Evolutionary conservation across 2,329 filamentous ascomycete species (phyloP).

Genomic region (Colletotrichum coccodes): DNA sequence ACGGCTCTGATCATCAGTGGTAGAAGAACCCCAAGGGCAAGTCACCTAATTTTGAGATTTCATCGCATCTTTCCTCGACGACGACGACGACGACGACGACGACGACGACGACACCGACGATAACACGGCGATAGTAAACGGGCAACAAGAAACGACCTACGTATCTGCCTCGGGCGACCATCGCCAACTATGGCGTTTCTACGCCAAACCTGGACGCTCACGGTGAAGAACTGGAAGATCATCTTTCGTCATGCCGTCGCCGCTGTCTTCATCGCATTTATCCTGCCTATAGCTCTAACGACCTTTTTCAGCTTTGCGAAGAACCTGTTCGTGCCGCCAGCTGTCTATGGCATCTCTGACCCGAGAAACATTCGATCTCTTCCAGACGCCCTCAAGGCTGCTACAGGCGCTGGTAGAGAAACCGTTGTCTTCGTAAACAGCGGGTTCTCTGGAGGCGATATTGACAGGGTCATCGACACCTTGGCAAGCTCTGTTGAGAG

Average conservation of each 20-base stretch:
- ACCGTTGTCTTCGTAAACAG: conserved; percentile 84
- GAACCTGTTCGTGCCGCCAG: conserved; percentile 84
- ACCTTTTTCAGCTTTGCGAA: conserved; percentile 76
- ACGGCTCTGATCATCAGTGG: not conserved
- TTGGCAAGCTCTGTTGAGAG: conserved; percentile 67
- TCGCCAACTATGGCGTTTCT: conserved; percentile 58
- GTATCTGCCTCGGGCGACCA: not conserved
- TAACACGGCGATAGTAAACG: too few species aligned
- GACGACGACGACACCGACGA: not conserved
- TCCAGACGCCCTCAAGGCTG: conserved; percentile 67
- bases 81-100: not conserved
- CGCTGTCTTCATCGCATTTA: conserved; percentile 65
- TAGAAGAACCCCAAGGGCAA: not conserved
- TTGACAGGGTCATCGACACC: conserved; percentile 74
- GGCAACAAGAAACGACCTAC: not conserved
- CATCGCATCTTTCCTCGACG: not conserved
- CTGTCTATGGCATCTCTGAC: conserved; percentile 77
- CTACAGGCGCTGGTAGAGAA: conserved; percentile 66
- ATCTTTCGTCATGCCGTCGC: conserved; percentile 64
- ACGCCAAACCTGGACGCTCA: conserved; percentile 69
- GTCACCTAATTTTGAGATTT: not conserved
- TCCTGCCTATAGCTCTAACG: conserved; percentile 68
- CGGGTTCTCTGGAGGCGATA: conserved; percentile 74
- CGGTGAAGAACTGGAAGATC: conserved; percentile 70
- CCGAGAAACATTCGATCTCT: conserved; percentile 72